Percentiles rank a stretch among this genome's conserved stretches.
These are phyloP conservation scores for Dioszegia aurantiaca DNA, from an alignment of 768 basidiomycete species.

Conservation along the genomic window DNA sequence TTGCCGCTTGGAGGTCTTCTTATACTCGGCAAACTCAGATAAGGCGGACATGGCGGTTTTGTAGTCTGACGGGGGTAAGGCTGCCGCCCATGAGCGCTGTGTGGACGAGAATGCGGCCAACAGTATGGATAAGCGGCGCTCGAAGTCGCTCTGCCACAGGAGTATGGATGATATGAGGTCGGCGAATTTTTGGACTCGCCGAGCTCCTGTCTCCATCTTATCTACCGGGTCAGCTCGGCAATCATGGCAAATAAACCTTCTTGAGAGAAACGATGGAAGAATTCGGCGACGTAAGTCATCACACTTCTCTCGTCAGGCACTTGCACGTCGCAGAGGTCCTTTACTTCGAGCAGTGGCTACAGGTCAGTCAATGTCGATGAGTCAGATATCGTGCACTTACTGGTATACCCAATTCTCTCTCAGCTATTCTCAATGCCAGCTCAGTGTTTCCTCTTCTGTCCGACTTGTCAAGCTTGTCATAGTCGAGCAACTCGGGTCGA, in stretches of 20 bases:
- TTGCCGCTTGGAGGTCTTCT: conserved; percentile 74
- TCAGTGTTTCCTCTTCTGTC: conserved; percentile 79
- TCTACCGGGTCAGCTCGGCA: conserved; percentile 57
- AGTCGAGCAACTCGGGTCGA: conserved; percentile 91
- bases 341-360: conserved; percentile 92
- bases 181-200: conserved; percentile 91
- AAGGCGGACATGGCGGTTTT: conserved; percentile 75
- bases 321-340: conserved; percentile 83
- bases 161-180: conserved; percentile 57
- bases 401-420: conserved; percentile 83
- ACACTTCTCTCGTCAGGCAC: conserved; percentile 93
- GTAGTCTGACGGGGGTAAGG: conserved; percentile 70
- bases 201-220: conserved; percentile 88
- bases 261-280: conserved; percentile 95
- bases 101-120: conserved; percentile 66
- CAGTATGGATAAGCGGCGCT: conserved; percentile 68
- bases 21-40: conserved; percentile 70
- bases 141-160: conserved; percentile 71
- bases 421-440: conserved; percentile 82
- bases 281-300: conserved; percentile 97
- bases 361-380: neutral
- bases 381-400: conserved; percentile 56
- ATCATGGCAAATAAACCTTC: conserved; percentile 66
- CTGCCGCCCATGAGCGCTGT: conserved; percentile 67
- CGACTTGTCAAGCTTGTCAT: conserved; percentile 76